Evolutionary conservation across 179 eudicot genomes (phyloP), one percentile per base, ranked within the genome.

Genomic region (Gypsophila paniculata): DNA sequence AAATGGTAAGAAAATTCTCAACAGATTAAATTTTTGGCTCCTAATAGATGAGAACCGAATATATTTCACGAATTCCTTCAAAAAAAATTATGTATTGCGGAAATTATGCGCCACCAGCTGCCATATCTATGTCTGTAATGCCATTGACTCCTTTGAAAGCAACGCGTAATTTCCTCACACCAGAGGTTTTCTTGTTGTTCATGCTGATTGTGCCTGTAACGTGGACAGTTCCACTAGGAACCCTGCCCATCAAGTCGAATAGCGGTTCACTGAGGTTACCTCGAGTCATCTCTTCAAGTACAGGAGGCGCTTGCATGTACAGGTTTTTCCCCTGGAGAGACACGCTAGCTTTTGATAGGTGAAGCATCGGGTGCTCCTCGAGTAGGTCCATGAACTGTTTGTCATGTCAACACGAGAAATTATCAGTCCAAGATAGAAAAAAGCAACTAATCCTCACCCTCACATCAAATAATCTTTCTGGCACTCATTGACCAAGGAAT

Each of bases 281-380:
- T 60, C 96, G 84, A 29, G 99, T 94, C 93, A 86, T 84, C 86
- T 94, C 91, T 87, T 94, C 99, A 11, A 94, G 89, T 69, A 89
- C 81, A 42, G 97, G 94, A 60, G 99, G 99, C 71, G 95, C 97
- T 76, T 88, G 96, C 96, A 94, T 94, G 88, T 94, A 94, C 59
- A 94, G 76, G 77, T 87, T 91, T 78, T 87, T 85, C 38, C 97
- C 91, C 57, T 85, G 80, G 82, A 82, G 70, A 21, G 84, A 76
- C 36, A 91, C 92, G 68, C 99, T 94, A 19, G 87, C 96, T 81
- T 85, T 87, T 55, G 90, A 83, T 60, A 94, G 53, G 51, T 79
- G 83, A 72, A 94, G 82, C 78, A 80, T 81, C 5, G 97, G 96
- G 71, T 91, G 91, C 74, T 87, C 96, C 83, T 86, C 91, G 0